These are phyloP conservation scores for Larix sibirica DNA, from an alignment of 83 land plant genomes.

Conservation along the genomic window DNA sequence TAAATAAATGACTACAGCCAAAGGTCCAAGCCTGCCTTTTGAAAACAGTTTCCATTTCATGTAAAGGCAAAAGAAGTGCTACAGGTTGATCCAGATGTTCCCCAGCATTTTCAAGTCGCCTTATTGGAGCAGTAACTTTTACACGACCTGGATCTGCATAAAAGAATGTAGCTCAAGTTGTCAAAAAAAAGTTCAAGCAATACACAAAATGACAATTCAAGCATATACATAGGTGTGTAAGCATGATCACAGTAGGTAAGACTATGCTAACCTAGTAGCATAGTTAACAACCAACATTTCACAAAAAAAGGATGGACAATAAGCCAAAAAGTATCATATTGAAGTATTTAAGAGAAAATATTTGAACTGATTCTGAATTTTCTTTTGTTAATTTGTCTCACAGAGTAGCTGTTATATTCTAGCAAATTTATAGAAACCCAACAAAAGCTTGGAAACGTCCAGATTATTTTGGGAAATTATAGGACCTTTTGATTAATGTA, in stretches of 20 bases:
- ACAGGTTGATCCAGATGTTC: slow-evolving; percentile 25
- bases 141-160: slow-evolving; percentile 66
- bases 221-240: neutral
- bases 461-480: neutral
- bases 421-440: neutral
- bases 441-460: neutral
- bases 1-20: neutral
- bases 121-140: slow-evolving; percentile 68
- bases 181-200: neutral
- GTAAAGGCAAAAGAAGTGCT: slow-evolving; percentile 54
- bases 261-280: neutral
- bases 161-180: neutral
- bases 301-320: neutral
- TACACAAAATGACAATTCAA: neutral
- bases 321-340: neutral
- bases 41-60: slow-evolving; percentile 43
- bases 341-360: neutral
- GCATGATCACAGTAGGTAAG: neutral
- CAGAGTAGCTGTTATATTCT: neutral
- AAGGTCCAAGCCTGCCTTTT: slow-evolving; percentile 27
- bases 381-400: neutral
- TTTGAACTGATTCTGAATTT: neutral
- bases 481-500: neutral
- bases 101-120: slow-evolving; percentile 25
- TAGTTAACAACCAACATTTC: neutral